Base-by-base conservation (phyloP, 2,329 filamentous ascomycete genomes). In the Trichophaea hybrida region DNA sequence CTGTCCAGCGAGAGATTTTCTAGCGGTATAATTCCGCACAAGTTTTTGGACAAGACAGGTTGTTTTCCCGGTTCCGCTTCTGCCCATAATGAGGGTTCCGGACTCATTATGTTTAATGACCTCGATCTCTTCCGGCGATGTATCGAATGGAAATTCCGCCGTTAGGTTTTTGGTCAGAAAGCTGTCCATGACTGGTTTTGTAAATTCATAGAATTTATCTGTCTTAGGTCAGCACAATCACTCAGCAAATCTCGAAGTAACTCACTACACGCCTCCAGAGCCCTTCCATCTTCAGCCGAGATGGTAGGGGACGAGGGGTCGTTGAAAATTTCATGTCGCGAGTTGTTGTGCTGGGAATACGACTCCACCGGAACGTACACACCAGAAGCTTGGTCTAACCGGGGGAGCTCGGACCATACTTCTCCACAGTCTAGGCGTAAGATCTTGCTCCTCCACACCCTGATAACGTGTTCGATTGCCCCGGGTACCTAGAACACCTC, bases 1-100 rank as follows among this genome's bases (percentile, higher is more conserved):
- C n/a, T 15, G 56, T 31, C 46, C 38, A 1, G 57, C 35, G 4
- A 46, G 34, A 3, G 38, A 57, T 8, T 63, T 52, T 15, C 64
- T 61, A 8, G 65, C 62, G 31, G 66, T 51, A 34, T 69, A 68
- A 50, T 67, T 70, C 6, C 65, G 64, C 6, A 71, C 55, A 24
- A 71, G 57, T 48, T 71, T 71, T 48, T 68, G 71, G 8, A 71
- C 56, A 0, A 71, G 61, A 48, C 70, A 71, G 0, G 69, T 71
- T 0, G 70, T 71, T 50, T 71, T 71, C 4, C 70, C 70, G 0
- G 70, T 71, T 7, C 70, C 70, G 48, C 70, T 71, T 58, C 70
- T 63, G 17, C 70, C 70, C 17, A 71, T 24, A n/a, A 71, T 70
- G 37, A 71, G 51, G 32, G 57, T 70, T 6, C 69, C 64, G n/a